Conservation (phyloP, 257 asterid species). For the Scutellaria barbata region DNA sequence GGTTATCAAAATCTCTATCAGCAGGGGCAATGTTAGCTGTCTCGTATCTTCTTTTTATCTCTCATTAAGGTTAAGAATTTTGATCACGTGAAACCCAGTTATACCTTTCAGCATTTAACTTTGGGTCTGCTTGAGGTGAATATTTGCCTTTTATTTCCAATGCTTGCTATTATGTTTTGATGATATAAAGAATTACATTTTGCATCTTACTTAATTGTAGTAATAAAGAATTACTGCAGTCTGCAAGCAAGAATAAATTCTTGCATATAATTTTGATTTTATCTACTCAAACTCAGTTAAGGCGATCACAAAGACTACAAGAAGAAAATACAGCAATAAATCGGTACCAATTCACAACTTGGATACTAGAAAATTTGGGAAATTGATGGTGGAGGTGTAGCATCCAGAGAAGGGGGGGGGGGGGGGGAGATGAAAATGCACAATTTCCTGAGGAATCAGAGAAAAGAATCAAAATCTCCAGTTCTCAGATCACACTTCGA, state of each 20-base stretch:
- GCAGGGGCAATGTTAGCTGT: not conserved
- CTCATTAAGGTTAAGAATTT: no score
- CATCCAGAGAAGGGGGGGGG: not conserved
- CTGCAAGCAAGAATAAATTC: slow-evolving; percentile 7
- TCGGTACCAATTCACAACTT: slow-evolving; percentile 35
- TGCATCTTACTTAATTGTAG: no score
- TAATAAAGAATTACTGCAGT: no score
- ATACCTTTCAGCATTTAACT: no score
- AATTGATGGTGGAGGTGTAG: slow-evolving; percentile 23
- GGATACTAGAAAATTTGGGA: slow-evolving; percentile 26
- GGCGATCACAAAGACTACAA: slow-evolving; percentile 36
- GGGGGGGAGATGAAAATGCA: not conserved
- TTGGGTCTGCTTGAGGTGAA: no score
- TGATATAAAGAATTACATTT: no score
- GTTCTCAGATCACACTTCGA: slow-evolving; percentile 70
- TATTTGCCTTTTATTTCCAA: no score
- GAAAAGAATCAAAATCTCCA: slow-evolving; percentile 24
- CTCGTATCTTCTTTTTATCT: not conserved
- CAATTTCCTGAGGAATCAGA: slow-evolving; percentile 32
- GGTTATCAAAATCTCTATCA: not conserved
- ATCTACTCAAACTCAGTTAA: slow-evolving; percentile 44
- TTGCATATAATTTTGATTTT: slow-evolving; percentile 36
- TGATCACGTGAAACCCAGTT: no score
- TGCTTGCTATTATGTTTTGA: no score
- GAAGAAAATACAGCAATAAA: slow-evolving; percentile 36